Evolutionary conservation across 2,329 filamentous ascomycete species (phyloP).

Genomic region (Penicillium sp.): DNA sequence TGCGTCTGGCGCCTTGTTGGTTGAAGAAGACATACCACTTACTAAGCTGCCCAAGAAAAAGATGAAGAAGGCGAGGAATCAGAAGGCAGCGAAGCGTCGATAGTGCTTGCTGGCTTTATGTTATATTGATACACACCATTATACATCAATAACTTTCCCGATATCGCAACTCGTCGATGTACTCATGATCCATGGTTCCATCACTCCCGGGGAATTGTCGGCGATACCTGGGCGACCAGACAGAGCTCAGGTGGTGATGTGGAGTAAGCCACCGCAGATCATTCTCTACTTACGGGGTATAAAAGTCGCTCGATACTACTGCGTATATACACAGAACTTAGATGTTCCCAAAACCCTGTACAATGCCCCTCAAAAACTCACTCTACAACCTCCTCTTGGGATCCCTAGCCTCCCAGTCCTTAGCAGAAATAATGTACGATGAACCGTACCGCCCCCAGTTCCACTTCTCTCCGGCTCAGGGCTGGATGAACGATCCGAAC

Average conservation of each 20-base stretch:
- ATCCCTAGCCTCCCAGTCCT: neutral
- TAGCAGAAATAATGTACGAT: slow-evolving; percentile 3
- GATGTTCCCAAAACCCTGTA: neutral
- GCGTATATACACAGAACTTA: no score
- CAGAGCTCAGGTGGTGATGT: neutral
- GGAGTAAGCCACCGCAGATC: neutral
- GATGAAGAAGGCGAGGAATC: neutral
- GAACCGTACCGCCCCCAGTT: slow-evolving; percentile 17
- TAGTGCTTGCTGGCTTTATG: neutral
- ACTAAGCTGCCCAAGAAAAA: neutral
- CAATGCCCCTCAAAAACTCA: neutral
- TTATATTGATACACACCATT: no score
- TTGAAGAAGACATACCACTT: neutral
- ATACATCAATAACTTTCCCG: neutral
- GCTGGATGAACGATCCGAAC: slow-evolving; percentile 26
- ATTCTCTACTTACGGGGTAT: neutral
- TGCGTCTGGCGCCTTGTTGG: neutral
- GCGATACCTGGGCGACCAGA: neutral
- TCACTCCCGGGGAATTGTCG: neutral
- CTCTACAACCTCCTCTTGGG: neutral
- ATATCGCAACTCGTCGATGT: neutral
- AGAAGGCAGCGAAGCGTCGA: neutral
- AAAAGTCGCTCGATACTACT: neutral
- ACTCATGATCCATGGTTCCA: neutral
- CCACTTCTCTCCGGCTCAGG: slow-evolving; percentile 15